Conservation (phyloP, 352 stramenopile genomes). For the Phytophthora palmivora region DNA sequence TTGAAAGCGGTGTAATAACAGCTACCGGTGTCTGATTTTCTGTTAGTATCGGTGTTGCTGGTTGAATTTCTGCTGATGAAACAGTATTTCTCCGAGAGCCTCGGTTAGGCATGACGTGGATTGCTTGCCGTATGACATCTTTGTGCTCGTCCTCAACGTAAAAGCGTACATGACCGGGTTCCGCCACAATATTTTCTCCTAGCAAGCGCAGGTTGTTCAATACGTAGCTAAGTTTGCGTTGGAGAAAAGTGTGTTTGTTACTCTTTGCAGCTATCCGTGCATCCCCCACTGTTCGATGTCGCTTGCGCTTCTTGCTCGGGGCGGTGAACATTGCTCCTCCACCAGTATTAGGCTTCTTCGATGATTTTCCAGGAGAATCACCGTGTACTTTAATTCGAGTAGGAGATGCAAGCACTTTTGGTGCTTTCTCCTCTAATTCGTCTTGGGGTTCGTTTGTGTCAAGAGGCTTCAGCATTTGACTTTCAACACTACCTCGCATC, state of each 20-base stretch:
- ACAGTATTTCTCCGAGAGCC: constrained; percentile 13
- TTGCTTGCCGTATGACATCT: constrained; percentile 43
- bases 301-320: constrained; percentile 46
- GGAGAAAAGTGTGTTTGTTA: constrained; percentile 51
- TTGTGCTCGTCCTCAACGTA: constrained; percentile 47
- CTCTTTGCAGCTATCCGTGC: constrained; percentile 29
- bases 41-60: constrained; percentile 1
- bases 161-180: constrained; percentile 56
- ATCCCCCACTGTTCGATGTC: constrained; percentile 26
- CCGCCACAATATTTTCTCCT: constrained; percentile 43
- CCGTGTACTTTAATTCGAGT: constrained; percentile 12
- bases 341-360: constrained; percentile 41
- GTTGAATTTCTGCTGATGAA: constrained; percentile 11
- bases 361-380: constrained; percentile 25
- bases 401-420: constrained; percentile 18
- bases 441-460: constrained; percentile 29
- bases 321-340: constrained; percentile 41
- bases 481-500: constrained; percentile 89
- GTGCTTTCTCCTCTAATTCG: constrained; percentile 16
- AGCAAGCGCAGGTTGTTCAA: constrained; percentile 58
- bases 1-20: constrained; percentile 8
- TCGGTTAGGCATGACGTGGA: constrained; percentile 49
- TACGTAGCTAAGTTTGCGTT: constrained; percentile 57
- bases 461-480: constrained; percentile 65
- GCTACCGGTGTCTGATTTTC: neutral